Conservation (phyloP, 2,329 filamentous ascomycete species). For the Colletotrichum sp. region DNA sequence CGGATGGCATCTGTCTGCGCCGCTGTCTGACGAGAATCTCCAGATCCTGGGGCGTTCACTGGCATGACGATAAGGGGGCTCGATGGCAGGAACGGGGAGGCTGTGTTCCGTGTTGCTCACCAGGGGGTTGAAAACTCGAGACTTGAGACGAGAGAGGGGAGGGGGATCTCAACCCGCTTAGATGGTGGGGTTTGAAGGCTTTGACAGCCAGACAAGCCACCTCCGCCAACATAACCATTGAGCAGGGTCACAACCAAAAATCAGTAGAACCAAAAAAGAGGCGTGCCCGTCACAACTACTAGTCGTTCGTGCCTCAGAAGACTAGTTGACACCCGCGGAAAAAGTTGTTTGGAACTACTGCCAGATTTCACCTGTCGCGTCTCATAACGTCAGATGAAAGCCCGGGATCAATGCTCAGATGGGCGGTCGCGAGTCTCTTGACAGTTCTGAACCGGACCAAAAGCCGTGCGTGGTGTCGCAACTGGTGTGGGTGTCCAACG, state of each 20-base stretch:
- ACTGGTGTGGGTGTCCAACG: not conserved
- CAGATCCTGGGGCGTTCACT: not conserved
- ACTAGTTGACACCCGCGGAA: not conserved
- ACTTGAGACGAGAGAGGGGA: conserved; percentile 4
- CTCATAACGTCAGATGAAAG: conserved; percentile 8
- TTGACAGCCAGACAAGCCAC: not conserved
- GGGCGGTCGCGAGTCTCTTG: not conserved
- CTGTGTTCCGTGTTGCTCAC: not conserved
- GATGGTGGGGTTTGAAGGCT: not conserved
- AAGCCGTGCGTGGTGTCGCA: not conserved
- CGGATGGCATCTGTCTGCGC: not conserved
- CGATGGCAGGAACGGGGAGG: not conserved
- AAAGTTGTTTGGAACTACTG: conserved; percentile 3
- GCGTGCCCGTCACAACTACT: not conserved
- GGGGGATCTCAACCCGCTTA: not conserved
- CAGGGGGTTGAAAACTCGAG: not conserved
- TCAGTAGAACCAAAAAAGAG: not conserved
- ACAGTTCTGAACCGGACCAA: not conserved
- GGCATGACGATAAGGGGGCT: not conserved
- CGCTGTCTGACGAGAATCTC: not conserved
- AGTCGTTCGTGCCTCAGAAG: not conserved
- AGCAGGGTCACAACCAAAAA: not conserved
- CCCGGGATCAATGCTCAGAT: not conserved
- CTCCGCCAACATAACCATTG: not conserved
- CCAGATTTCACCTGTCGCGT: not conserved